These are phyloP conservation scores for Coemansia sp. DNA, from an alignment of 192 early-diverging fungal genomes.

Conservation along the genomic window DNA sequence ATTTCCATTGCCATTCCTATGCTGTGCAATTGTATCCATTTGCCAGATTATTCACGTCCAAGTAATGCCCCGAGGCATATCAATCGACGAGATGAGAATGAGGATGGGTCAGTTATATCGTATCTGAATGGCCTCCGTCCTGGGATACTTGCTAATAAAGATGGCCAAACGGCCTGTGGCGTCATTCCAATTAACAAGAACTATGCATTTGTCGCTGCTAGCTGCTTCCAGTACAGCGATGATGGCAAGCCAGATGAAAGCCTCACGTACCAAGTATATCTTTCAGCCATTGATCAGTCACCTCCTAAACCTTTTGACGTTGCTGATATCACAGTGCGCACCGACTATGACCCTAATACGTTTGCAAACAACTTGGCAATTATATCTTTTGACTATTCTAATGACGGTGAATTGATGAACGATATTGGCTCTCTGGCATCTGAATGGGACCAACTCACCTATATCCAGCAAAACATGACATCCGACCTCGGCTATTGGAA, in stretches of 20 bases:
- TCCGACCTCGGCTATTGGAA: background rate
- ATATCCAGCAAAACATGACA: constrained; percentile 4
- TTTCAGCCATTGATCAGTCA: background rate
- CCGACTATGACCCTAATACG: constrained; percentile 11
- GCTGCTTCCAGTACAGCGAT: constrained; percentile 10
- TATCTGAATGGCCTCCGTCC: background rate
- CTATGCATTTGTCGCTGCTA: constrained; percentile 7
- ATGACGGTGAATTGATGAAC: background rate
- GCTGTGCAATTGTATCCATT: background rate
- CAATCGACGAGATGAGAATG: too few relatives aligned
- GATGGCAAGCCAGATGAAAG: background rate
- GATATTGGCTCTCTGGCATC: constrained; percentile 3
- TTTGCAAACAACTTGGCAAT: constrained; percentile 39
- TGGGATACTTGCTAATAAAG: background rate
- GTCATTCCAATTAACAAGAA: constrained; percentile 7
- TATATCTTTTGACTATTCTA: background rate
- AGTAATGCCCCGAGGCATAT: too few relatives aligned
- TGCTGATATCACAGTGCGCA: background rate
- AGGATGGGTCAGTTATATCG: background rate
- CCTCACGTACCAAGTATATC: background rate
- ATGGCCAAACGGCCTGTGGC: constrained; percentile 3
- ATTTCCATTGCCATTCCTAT: background rate
- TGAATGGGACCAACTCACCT: constrained; percentile 13
- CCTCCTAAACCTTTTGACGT: background rate
- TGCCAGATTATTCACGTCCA: background rate